Base-by-base conservation (phyloP, 164 flowering plant genomes). In the Euptelea pleiosperma region DNA sequence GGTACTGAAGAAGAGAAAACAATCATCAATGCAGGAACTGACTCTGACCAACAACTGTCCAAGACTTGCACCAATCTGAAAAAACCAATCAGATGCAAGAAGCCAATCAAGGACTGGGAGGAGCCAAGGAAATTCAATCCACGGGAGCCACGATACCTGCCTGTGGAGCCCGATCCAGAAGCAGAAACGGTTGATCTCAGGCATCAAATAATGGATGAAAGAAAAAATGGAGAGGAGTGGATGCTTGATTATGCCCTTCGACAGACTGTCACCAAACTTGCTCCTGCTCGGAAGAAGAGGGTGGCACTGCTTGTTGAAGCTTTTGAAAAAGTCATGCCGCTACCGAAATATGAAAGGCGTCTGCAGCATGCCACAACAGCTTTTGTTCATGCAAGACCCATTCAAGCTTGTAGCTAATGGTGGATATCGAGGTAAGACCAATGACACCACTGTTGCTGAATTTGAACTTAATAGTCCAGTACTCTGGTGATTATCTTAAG, bases 201-300 rank as follows among this genome's bases (percentile, higher is more conserved):
- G 74, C 88, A 75, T 61, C 91, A 78, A 64, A 72, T 68, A 48
- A 70, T 64, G 55, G 88, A 73, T 18, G 86, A 75, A 43, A 86
- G 86, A 71, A 90, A 74, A 64, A 76, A 56, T 11, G 58, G 82
- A 3, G 92, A 93, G 53, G 94, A 93, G 61, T 93, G 94, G 92
- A 83, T 93, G 97, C 72, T 93, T 19, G 98, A 93, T 66, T 68
- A 77, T 69, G 97, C 97, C 22, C 85, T 93, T 55, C 86, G 73
- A 57, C 79, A 70, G 69, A 82, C 78, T 3, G 86, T 92, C 6
- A 58, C 77, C 22, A 77, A 80, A 63, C 77, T 93, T 52, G 89
- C 81, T 52, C 92, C 94, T 25, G 84, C 79, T 58, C 73, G 85
- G 65, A 81, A 79, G 68, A 75, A 68, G 61, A 86, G 75, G 65